phyloP scores from a whole-genome alignment of 768 basidiomycete species.

The Pisolithus marmoratus region DNA sequence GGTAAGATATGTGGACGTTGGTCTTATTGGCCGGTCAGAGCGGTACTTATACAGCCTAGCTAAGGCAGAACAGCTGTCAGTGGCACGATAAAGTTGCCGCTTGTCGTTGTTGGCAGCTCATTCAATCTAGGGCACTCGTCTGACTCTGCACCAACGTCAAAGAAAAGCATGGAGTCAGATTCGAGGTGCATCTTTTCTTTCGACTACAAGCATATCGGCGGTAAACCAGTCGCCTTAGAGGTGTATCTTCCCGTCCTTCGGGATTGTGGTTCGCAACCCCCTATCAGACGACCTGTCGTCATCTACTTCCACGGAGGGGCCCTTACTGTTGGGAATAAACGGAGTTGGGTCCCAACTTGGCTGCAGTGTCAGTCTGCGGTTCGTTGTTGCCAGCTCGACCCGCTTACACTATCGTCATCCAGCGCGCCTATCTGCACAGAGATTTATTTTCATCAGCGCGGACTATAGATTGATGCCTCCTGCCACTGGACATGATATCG shows the following conservation, averaged over 20 bases:
- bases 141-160: too few relatives aligned
- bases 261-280: neutral
- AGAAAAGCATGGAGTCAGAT: too few relatives aligned
- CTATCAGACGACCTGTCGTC: slow-evolving; percentile 19
- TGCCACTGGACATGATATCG: slow-evolving; percentile 49
- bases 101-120: too few relatives aligned
- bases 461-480: slow-evolving; percentile 56
- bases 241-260: slow-evolving; percentile 23
- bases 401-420: neutral
- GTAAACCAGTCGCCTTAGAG: slow-evolving; percentile 25
- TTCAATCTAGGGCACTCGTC: too few relatives aligned
- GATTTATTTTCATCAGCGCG: slow-evolving; percentile 53
- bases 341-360: slow-evolving; percentile 66
- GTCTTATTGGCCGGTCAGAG: too few relatives aligned
- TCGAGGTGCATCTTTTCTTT: slow-evolving; percentile 3
- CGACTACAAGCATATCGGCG: slow-evolving; percentile 31
- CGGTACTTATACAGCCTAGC: too few relatives aligned
- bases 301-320: slow-evolving; percentile 51
- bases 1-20: too few relatives aligned
- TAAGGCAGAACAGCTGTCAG: too few relatives aligned
- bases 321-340: slow-evolving; percentile 51
- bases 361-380: slow-evolving; percentile 38
- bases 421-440: slow-evolving; percentile 45
- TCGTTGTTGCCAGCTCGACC: neutral
- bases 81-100: too few relatives aligned